Evolutionary conservation across 2,329 filamentous ascomycete species (phyloP), one percentile per base, ranked within the genome.

Genomic region (Aspergillus sp.): DNA sequence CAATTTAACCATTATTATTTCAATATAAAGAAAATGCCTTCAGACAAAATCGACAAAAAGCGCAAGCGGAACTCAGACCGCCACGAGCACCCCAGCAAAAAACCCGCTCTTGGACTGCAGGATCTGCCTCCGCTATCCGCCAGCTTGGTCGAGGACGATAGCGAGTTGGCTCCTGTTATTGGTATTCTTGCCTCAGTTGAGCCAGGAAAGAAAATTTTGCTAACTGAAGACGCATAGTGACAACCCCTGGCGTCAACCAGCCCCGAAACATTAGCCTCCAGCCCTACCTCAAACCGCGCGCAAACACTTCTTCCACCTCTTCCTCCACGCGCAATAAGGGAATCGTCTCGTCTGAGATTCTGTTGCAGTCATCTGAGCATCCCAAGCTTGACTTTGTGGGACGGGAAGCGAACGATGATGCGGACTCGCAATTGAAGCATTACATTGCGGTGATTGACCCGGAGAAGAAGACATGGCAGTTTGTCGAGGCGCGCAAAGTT

Each of bases 401-500:
- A 19, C 70, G 69, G 32, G 72, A 74, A 56, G 68, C 67, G 23
- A 72, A 75, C 49, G 74, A 78, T 47, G 68, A 72, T 37, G 69
- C 74, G 44, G 75, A 81, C 49, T 74, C 72, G 25, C 67, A 76
- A 50, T 62, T 80, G 48, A 77, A 78, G 54, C 80, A 84, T 65
- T 85, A 84, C 55, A 63, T 83, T 50, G 81, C 78, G 45, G 69
- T 84, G 39, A 81, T 75, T 55, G 79, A 85, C 52, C 77, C 79
- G 0, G 64, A 69, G 22, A 73, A 71, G 4, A 72, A 73, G 47
- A 73, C 72, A 39, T 70, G 83, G 52, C 72, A 81, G 53, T 62
- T 85, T 41, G 68, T 78, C 7, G 64, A 79, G 63, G 75, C 74
- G 19, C 77, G 76, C 49, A 74, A 77, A 58, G 63, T 83, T 45